Evolutionary conservation across 108 stramenopile species (phyloP), one percentile per base, ranked within the genome.

Genomic region (Conticribra guillardii): DNA sequence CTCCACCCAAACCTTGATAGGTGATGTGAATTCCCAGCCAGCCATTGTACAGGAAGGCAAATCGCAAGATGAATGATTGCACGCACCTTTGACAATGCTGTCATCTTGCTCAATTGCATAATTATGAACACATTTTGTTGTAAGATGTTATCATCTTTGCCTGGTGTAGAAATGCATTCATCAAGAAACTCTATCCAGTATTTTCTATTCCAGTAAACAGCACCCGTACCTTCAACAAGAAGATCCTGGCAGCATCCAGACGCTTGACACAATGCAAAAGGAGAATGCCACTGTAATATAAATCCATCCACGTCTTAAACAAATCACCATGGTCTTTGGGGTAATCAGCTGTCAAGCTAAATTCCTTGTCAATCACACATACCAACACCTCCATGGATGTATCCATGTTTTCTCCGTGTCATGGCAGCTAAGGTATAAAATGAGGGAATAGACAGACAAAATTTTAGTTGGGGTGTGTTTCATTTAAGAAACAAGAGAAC

Each of bases 321-420:
- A 67, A 41, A 14, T 67, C 22, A 32, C 66, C 66, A 24, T 67
- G 66, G 16, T 54, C 66, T 17, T 55, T 67, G 5, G 54, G 66
- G 54, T 67, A 67, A 24, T 67, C 55, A 5, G 53, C 54, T 9
- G 52, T 54, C 17, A 66, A 22, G 22, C 64, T 66, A 52, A 66
- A 66, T 31, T 66, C 67, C 67, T 67, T 67, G 28, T 67, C 67
- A 56, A 67, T n/a, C 1, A 44, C 54, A 44, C 54, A 24, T 52
- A 17, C 7, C 29, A 41, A 41, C 26, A 52, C 71, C 52, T 18
- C 22, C 16, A 72, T 63, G 17, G 71, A 72, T 3, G 71, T 4
- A 8, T n/a, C n/a, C n/a, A n/a, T n/a, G n/a, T n/a, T n/a, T n/a
- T n/a, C n/a, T n/a, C n/a, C n/a, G n/a, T n/a, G n/a, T n/a, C n/a